Evolutionary conservation across 495 filamentous ascomycete species (phyloP), one percentile per base, ranked within the genome.

Genomic region (Amniculicola lignicola): DNA sequence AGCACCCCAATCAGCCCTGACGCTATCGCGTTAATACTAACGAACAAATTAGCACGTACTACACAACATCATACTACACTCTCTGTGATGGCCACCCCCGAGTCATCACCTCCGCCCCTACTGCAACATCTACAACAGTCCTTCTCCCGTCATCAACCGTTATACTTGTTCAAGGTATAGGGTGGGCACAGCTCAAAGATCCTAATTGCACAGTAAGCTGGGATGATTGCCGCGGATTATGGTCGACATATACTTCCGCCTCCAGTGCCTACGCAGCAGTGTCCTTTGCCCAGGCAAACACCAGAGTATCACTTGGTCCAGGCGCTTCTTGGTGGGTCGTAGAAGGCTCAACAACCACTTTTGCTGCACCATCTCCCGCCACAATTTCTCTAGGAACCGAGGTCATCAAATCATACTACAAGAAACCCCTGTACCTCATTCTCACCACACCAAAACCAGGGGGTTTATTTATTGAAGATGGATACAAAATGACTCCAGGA

Each of bases 21-120:
- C n/a, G n/a, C n/a, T n/a, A n/a, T n/a, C n/a, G n/a, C n/a, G n/a
- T n/a, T n/a, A n/a, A n/a, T n/a, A n/a, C n/a, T n/a, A n/a, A n/a
- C n/a, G n/a, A n/a, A n/a, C n/a, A n/a, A n/a, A n/a, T n/a, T n/a
- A 45, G 41, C 23, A 57, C 54, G 1, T 57, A 50, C 15, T 57
- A 57, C 36, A 49, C 35, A 14, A 57, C 54, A 3, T 50, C 54
- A 6, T 35, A 33, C 33, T 57, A 57, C 45, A 57, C 54, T 7
- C 45, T 57, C 19, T 57, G 54, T 19, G 54, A 57, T 50, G 54
- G 54, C 25, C 54, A 57, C 19, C 54, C 54, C 18, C 44, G 54
- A 23, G 36, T 57, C 21, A 57, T 57, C 42, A 35, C 54, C 12
- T 57, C 54, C 10, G 22, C 35, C 22, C 54, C 54, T 1, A 57